phyloP scores from a whole-genome alignment of 1,139 yeast species.

The Pichia norvegensis region DNA sequence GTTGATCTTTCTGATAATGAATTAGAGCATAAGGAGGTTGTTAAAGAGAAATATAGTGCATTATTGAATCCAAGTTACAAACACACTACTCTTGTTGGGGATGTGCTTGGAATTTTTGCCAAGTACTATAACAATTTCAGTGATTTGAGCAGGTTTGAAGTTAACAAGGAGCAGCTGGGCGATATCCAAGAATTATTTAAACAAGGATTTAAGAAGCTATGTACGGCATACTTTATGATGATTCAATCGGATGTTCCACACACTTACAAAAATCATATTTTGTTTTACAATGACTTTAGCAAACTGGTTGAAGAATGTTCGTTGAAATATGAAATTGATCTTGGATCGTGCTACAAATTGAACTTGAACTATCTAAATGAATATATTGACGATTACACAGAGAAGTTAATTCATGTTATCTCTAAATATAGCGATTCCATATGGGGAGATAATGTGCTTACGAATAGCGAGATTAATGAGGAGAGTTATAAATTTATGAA shows the following conservation, averaged over 20 bases:
- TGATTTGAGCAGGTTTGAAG: constrained; percentile 5
- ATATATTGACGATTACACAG: constrained; percentile 7
- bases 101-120: constrained; percentile 13
- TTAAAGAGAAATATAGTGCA: not conserved
- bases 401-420: constrained; percentile 10
- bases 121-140: constrained; percentile 15
- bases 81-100: constrained; percentile 2
- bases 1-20: constrained; percentile 13
- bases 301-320: constrained; percentile 20
- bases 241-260: constrained; percentile 11
- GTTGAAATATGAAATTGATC: constrained; percentile 13
- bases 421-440: constrained; percentile 12
- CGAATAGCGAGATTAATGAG: constrained; percentile 1
- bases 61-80: not conserved
- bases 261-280: constrained; percentile 19
- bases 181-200: constrained; percentile 21
- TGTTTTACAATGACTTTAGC: constrained; percentile 27
- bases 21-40: not conserved
- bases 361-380: constrained; percentile 14
- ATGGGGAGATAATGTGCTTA: constrained; percentile 11
- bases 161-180: constrained; percentile 8
- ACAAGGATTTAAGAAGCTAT: constrained; percentile 20
- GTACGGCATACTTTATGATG: constrained; percentile 22
- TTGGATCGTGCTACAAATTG: constrained; percentile 19
- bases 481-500: constrained; percentile 9